Percentiles rank a stretch among this genome's conserved stretches.
phyloP scores from a whole-genome alignment of 2,329 filamentous ascomycete genomes.

The Rachicladosporium sp. region DNA sequence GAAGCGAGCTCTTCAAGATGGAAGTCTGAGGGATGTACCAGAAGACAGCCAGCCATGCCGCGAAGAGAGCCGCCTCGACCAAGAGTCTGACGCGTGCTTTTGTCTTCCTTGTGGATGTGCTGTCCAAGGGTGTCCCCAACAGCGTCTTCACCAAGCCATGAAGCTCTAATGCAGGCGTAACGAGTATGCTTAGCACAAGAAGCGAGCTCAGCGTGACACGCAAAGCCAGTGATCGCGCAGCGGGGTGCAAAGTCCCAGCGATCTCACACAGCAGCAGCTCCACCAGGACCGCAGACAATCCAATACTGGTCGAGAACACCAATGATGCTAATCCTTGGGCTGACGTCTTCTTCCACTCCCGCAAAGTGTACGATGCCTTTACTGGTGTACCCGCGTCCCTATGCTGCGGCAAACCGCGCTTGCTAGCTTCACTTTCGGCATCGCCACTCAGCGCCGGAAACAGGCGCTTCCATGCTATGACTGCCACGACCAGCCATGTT shows the following conservation, averaged over 20 bases:
- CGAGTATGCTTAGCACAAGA: constrained; percentile 57
- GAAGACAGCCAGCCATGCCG: constrained; percentile 58
- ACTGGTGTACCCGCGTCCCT: constrained; percentile 6
- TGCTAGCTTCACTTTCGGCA: constrained; percentile 39
- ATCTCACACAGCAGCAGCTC: constrained; percentile 78
- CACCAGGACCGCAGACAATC: constrained; percentile 62
- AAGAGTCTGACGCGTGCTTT: constrained; percentile 35
- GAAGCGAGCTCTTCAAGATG: constrained; percentile 25
- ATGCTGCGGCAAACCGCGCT: constrained; percentile 36
- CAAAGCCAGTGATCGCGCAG: constrained; percentile 55
- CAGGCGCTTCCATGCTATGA: constrained; percentile 53
- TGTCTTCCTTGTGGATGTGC: constrained; percentile 46
- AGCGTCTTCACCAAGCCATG: constrained; percentile 41
- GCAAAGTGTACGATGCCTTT: constrained; percentile 7
- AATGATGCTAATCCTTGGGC: constrained; percentile 30
- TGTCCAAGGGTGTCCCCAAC: constrained; percentile 47
- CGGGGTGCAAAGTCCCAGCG: constrained; percentile 57
- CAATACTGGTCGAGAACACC: constrained; percentile 66
- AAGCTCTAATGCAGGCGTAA: constrained; percentile 70
- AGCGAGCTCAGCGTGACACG: constrained; percentile 58
- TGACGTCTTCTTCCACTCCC: constrained; percentile 12
- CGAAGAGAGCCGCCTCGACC: constrained; percentile 51
- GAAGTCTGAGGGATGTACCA: constrained; percentile 44
- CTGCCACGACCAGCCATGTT: constrained; percentile 53
- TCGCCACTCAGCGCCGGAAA: constrained; percentile 58